phyloP scores from a whole-genome alignment of 495 filamentous ascomycete genomes.

The Bacidia gigantensis region DNA sequence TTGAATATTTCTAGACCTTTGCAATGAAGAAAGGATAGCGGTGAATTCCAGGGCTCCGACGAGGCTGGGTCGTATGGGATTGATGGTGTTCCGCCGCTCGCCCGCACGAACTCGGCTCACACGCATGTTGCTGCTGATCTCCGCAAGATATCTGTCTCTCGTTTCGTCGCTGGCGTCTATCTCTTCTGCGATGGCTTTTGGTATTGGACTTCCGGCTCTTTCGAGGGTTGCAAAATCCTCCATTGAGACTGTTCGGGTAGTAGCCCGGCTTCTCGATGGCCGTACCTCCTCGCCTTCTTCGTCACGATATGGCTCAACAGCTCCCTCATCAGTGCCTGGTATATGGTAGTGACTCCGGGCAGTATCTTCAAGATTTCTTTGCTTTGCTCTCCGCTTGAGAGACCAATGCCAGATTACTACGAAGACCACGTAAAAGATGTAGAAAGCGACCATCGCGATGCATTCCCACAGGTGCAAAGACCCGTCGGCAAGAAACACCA shows the following conservation, averaged over 20 bases:
- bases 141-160: conserved; percentile 56
- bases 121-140: conserved; percentile 88
- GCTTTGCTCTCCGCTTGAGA: conserved; percentile 43
- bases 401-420: conserved; percentile 93
- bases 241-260: conserved; percentile 34
- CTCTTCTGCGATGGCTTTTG: conserved; percentile 33
- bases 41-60: conserved; percentile 91
- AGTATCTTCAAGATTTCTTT: conserved; percentile 48
- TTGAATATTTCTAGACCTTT: conserved; percentile 61
- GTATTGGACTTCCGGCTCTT: conserved; percentile 36
- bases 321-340: conserved; percentile 53
- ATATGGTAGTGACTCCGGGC: conserved; percentile 61
- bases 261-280: conserved; percentile 37
- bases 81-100: conserved; percentile 58
- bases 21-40: conserved; percentile 68
- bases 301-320: conserved; percentile 41
- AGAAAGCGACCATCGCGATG: conserved; percentile 77
- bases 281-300: conserved; percentile 57
- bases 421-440: conserved; percentile 75
- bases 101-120: conserved; percentile 53
- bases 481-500: conserved; percentile 78
- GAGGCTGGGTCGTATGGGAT: conserved; percentile 79
- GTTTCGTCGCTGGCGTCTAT: conserved; percentile 57
- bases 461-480: conserved; percentile 80
- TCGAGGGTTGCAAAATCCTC: conserved; percentile 68